phyloP scores from a whole-genome alignment of 1,284 basidiomycete genomes.

The Sanghuangporus baumii region DNA sequence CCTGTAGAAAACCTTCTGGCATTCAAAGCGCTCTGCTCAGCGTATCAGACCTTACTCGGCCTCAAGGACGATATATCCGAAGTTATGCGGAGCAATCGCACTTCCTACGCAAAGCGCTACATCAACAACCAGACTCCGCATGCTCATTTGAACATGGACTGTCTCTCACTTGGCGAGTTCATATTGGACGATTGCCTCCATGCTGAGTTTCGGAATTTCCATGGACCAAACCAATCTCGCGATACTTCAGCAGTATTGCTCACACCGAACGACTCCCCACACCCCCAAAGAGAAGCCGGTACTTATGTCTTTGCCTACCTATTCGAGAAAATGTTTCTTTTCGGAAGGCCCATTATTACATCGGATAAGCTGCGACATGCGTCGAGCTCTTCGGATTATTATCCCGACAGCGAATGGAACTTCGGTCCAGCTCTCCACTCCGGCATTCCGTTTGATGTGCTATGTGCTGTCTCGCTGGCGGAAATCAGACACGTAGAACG shows the following conservation, averaged over 20 bases:
- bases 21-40: conserved; percentile 6
- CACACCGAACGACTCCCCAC: neutral
- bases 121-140: neutral
- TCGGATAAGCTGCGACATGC: neutral
- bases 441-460: neutral
- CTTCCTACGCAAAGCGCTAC: neutral
- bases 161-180: neutral
- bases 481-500: neutral
- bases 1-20: neutral
- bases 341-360: neutral
- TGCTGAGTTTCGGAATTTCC: neutral
- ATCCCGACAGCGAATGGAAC: conserved; percentile 9
- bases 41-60: neutral
- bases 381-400: neutral
- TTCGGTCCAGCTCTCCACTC: conserved; percentile 8
- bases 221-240: no score
- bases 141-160: neutral
- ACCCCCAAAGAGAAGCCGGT: neutral
- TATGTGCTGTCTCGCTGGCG: neutral
- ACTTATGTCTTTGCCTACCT: conserved; percentile 2
- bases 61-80: conserved; percentile 11
- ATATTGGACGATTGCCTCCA: conserved; percentile 7
- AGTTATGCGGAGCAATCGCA: conserved; percentile 3
- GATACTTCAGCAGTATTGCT: no score
- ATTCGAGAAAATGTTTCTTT: conserved; percentile 9